These are phyloP conservation scores for Zygoascus flipseniorum DNA, from an alignment of 805 yeast genomes.

Conservation along the genomic window DNA sequence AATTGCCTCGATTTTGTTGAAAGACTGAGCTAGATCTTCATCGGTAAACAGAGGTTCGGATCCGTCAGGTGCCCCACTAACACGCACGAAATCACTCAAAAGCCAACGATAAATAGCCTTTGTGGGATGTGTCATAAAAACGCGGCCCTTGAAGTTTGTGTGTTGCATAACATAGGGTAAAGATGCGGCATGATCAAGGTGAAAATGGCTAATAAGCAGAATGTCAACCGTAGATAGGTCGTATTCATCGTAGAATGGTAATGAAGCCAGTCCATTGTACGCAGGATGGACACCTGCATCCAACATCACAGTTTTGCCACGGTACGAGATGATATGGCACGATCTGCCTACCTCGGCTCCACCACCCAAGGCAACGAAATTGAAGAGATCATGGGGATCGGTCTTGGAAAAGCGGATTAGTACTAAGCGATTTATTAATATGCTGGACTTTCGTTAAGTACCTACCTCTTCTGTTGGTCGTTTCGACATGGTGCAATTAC, in stretches of 20 bases:
- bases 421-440: not conserved
- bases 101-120: slow-evolving; percentile 97
- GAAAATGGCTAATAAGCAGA: slow-evolving; percentile 86
- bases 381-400: slow-evolving; percentile 34
- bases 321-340: slow-evolving; percentile 85
- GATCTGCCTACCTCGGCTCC: slow-evolving; percentile 97
- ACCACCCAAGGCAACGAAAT: slow-evolving; percentile 91
- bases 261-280: slow-evolving; percentile 73
- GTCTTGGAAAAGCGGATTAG: not conserved
- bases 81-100: slow-evolving; percentile 86
- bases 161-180: slow-evolving; percentile 97
- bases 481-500: not conserved
- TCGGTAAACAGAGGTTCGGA: slow-evolving; percentile 61
- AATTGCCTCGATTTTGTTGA: slow-evolving; percentile 84
- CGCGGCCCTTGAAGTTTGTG: slow-evolving; percentile 89
- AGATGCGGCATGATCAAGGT: slow-evolving; percentile 96
- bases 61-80: slow-evolving; percentile 43
- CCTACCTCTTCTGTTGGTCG: not conserved
- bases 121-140: slow-evolving; percentile 98
- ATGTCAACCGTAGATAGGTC: slow-evolving; percentile 84
- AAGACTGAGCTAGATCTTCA: slow-evolving; percentile 79
- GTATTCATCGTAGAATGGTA: slow-evolving; percentile 93
- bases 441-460: not conserved
- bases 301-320: slow-evolving; percentile 90
- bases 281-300: slow-evolving; percentile 99